Conservation (phyloP, 768 basidiomycete genomes). For the Boletus edulis region DNA sequence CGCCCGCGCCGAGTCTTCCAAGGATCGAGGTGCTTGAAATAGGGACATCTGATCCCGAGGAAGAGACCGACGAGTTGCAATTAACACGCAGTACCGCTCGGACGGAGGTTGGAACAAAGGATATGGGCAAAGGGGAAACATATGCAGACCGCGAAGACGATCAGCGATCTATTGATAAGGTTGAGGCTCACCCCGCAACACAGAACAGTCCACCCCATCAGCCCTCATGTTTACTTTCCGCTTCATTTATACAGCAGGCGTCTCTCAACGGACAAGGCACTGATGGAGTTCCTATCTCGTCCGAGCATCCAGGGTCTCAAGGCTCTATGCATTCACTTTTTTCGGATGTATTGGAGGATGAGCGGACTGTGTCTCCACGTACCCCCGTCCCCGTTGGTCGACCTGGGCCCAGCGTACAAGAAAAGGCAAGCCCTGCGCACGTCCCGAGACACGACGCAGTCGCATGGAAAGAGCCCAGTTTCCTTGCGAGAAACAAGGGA, state of each 20-base stretch:
- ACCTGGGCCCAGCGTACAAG: neutral
- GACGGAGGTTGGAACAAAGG: neutral
- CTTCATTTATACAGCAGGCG: neutral
- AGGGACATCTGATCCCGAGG: constrained; percentile 7
- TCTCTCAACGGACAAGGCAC: neutral
- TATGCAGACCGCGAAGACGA: neutral
- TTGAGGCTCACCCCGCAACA: neutral
- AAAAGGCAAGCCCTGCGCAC: neutral
- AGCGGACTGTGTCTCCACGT: neutral
- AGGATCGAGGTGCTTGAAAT: constrained; percentile 11
- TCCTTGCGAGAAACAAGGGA: constrained; percentile 22
- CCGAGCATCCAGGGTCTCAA: neutral
- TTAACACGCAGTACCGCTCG: neutral
- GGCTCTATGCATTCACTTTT: constrained; percentile 28
- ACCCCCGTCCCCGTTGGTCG: neutral
- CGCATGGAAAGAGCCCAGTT: constrained; percentile 34
- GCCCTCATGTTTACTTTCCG: neutral
- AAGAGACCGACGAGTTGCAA: constrained; percentile 11
- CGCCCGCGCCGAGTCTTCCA: constrained; percentile 2
- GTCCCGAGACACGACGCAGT: constrained; percentile 23
- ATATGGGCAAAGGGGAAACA: neutral
- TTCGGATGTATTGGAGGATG: constrained; percentile 12
- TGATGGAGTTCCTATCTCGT: neutral
- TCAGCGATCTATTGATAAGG: constrained; percentile 5
- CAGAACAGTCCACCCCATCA: neutral